Percentiles rank a stretch among this genome's conserved stretches.
Evolutionary conservation across 257 asterid species (phyloP).

Genomic region (Perilla frutescens): DNA sequence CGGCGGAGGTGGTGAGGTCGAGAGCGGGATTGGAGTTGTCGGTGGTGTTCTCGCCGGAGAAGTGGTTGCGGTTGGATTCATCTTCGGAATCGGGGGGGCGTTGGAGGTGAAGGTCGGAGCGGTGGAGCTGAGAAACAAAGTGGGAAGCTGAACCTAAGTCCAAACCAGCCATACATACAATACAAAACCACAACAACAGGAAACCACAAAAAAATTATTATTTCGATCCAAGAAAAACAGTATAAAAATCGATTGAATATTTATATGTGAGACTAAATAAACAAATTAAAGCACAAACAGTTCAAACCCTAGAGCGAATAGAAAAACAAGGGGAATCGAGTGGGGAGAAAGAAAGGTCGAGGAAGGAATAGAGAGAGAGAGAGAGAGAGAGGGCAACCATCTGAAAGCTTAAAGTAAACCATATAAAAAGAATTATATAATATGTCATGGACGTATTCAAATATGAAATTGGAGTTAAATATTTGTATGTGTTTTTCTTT

Average conservation of each 20-base stretch:
- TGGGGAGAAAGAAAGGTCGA: slow-evolving; percentile 51
- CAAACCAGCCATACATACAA: slow-evolving; percentile 73
- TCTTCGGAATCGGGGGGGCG: slow-evolving; percentile 49
- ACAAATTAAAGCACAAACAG: slow-evolving; percentile 41
- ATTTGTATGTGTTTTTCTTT: slow-evolving; percentile 2
- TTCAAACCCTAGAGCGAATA: slow-evolving; percentile 56
- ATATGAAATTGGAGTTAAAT: slow-evolving; percentile 29
- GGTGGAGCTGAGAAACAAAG: slow-evolving; percentile 62
- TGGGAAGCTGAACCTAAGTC: slow-evolving; percentile 76
- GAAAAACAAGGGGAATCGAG: slow-evolving; percentile 44
- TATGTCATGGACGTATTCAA: slow-evolving; percentile 36
- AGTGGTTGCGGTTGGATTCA: slow-evolving; percentile 38
- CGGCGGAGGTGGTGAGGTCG: slow-evolving; percentile 45
- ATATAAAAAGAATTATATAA: slow-evolving; percentile 25
- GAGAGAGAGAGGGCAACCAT: not conserved
- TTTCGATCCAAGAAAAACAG: slow-evolving; percentile 29
- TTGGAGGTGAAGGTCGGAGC: slow-evolving; percentile 61
- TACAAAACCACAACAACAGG: slow-evolving; percentile 27
- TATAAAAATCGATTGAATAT: slow-evolving; percentile 31
- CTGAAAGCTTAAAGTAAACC: slow-evolving; percentile 37
- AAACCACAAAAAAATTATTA: slow-evolving; percentile 23
- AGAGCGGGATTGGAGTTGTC: slow-evolving; percentile 37
- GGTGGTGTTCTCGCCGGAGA: slow-evolving; percentile 41
- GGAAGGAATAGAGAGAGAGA: slow-evolving; percentile 42
- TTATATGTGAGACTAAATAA: slow-evolving; percentile 27